Evolutionary conservation across 805 yeast species (phyloP), one percentile per base, ranked within the genome.

Genomic region (Cyberlindnera euphorbiiphila): DNA sequence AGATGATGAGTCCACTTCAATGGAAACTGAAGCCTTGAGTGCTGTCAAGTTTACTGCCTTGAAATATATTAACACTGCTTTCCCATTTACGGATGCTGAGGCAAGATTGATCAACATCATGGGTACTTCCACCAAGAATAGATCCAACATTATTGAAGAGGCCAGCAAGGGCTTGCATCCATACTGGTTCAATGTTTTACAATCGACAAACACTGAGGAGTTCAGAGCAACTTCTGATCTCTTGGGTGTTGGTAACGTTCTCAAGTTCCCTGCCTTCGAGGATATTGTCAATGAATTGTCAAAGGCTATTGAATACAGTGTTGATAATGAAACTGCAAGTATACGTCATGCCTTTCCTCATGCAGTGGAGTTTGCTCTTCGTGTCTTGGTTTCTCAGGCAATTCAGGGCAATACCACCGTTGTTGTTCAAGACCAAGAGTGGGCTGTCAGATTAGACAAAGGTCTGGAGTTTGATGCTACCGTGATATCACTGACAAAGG

Each of bases 121-220:
- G 31, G 96, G 88, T 11, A 59, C 85, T 5, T 62, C 74, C 15
- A 52, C 69, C 10, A 58, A 56, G 2, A 84, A 84, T 47, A 69
- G 81, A 39, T 68, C 85, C 2, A 95, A 86, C 48, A 77, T 85
- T 0, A 65, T 81, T 3, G 95, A 87, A 51, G 96, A 87, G 56
- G 82, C 96, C 0, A 59, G 57, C 5, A 77, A 76, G 45, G 97
- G 97, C 0, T 62, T 91, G 20, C 79, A 87, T 57, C 96, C 96
- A 0, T 75, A 83, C 56, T 82, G 89, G 86, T 84, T 78, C 54
- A 72, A 71, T 31, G 61, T 81, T 4, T 59, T 67, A 23, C 71
- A 64, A 35, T 65, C 81, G 0, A 60, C 76, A 3, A 68, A 66
- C 30, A 63, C 71, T 0, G 43, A 45, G 1, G 71, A 65, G n/a